Base-by-base conservation (phyloP, 176 grass and related monocot species). In the Musa schizocarpa region DNA sequence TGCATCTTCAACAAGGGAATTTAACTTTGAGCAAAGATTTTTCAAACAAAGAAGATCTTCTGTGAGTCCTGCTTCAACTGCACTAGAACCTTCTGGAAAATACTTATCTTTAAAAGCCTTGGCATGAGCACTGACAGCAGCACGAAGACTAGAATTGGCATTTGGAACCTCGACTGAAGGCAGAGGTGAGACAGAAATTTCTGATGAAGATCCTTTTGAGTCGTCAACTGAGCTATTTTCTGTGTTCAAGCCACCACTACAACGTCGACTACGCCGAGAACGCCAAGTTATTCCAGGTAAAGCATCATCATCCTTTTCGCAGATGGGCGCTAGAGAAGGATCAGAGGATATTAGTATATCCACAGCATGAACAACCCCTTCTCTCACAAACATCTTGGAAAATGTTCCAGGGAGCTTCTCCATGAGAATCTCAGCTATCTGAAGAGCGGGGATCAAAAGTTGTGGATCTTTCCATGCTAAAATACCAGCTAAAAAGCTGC, bases 321-420 rank as follows among this genome's bases (percentile, higher is more conserved):
- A 62, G 17, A 22, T 57, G 34, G 81, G 50, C 11, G 68, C 22
- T 54, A 86, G 82, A 87, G 85, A 80, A 86, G 81, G 73, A 13
- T 92, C 88, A 13, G 64, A 63, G 54, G 74, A 85, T 77, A 96
- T 87, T 51, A 96, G 86, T 26, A 72, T 81, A 73, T 92, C 92
- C 27, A 96, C 81, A 74, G 92, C 89, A 84, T 96, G 89, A 77
- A 96, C 84, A 84, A 92, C 92, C 11, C 92, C 92, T 86, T 96
- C 92, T 80, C 92, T 89, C 65, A 96, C 86, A 87, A 96, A 96
- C 72, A 89, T 80, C 63, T 89, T 96, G 10, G 83, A 84, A 79
- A 96, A 96, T 85, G 83, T 96, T 55, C 63, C 85, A 9, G 92
- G 89, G 71, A 92, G 89, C 52, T 92, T 96, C 74, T 96, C 89